phyloP scores from a whole-genome alignment of 2,329 filamentous ascomycete species.

The Didymella segeticola region DNA sequence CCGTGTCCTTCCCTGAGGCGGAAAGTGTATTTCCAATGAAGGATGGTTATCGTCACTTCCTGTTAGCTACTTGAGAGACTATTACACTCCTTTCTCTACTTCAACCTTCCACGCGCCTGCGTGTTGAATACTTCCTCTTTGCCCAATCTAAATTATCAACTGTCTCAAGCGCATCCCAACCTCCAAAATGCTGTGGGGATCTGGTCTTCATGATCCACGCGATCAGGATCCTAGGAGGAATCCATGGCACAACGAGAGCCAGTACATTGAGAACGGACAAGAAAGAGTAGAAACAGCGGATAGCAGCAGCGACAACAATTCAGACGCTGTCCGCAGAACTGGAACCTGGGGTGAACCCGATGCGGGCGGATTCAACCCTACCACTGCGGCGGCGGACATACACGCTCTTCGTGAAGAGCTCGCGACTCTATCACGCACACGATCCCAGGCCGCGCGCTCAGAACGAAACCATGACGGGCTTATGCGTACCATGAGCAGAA shows the following conservation, averaged over 20 bases:
- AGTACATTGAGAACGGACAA: constrained; percentile 26
- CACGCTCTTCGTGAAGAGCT: constrained; percentile 64
- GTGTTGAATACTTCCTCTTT: neutral
- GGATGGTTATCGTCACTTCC: neutral
- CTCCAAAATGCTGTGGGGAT: constrained; percentile 32
- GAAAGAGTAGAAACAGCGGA: constrained; percentile 23
- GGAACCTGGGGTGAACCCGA: constrained; percentile 70
- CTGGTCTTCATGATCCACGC: constrained; percentile 22
- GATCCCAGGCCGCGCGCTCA: constrained; percentile 32
- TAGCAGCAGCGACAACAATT: constrained; percentile 28
- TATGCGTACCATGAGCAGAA: constrained; percentile 35
- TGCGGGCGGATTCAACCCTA: constrained; percentile 60
- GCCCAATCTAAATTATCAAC: neutral
- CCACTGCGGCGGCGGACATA: constrained; percentile 65
- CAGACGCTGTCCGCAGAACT: constrained; percentile 41
- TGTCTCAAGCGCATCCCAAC: neutral
- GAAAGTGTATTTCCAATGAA: neutral
- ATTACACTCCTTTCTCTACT: neutral
- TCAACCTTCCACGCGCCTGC: neutral
- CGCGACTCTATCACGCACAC: constrained; percentile 58
- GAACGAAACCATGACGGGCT: constrained; percentile 34
- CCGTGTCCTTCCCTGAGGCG: constrained; percentile 2
- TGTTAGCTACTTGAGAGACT: neutral
- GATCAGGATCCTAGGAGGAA: constrained; percentile 39
- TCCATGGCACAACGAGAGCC: constrained; percentile 45